phyloP scores from a whole-genome alignment of 1,139 yeast genomes.

The Yamadazyma mexicana region DNA sequence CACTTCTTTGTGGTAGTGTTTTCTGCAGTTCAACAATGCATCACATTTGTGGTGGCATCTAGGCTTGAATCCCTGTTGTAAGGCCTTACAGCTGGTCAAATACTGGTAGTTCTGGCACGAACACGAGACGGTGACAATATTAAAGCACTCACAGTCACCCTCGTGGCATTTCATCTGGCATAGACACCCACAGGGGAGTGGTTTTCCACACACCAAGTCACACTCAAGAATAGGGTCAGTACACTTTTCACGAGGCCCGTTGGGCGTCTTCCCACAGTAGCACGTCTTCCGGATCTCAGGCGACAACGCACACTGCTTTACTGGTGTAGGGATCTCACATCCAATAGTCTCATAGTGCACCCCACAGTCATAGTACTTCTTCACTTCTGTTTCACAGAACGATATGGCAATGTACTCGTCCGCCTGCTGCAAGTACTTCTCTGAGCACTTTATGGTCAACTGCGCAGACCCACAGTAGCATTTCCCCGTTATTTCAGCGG shows the following conservation, averaged over 20 bases:
- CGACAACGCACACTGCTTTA: conserved; percentile 58
- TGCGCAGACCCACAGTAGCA: conserved; percentile 77
- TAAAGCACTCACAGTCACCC: conserved; percentile 72
- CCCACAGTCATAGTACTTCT: conserved; percentile 61
- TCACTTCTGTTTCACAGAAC: conserved; percentile 55
- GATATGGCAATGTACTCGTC: conserved; percentile 62
- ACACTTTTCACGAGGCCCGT: conserved; percentile 50
- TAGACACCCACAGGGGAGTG: conserved; percentile 67
- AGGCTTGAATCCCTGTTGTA: conserved; percentile 53
- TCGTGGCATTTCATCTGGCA: conserved; percentile 74
- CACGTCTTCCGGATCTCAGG: conserved; percentile 64
- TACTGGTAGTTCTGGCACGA: conserved; percentile 51
- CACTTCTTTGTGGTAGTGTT: conserved; percentile 68
- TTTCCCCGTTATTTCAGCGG: conserved; percentile 30
- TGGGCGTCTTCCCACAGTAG: conserved; percentile 66
- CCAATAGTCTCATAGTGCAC: conserved; percentile 56
- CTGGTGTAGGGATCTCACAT: conserved; percentile 57
- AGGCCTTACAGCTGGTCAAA: conserved; percentile 63
- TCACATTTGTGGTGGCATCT: conserved; percentile 75
- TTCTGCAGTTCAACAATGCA: conserved; percentile 73
- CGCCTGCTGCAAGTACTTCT: conserved; percentile 34
- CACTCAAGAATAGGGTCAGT: conserved; percentile 81
- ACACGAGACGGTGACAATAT: conserved; percentile 47
- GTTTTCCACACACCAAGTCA: conserved; percentile 60
- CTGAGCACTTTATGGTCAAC: conserved; percentile 48